phyloP scores from a whole-genome alignment of 441 rosid species.

The Macaranga tanarius region DNA sequence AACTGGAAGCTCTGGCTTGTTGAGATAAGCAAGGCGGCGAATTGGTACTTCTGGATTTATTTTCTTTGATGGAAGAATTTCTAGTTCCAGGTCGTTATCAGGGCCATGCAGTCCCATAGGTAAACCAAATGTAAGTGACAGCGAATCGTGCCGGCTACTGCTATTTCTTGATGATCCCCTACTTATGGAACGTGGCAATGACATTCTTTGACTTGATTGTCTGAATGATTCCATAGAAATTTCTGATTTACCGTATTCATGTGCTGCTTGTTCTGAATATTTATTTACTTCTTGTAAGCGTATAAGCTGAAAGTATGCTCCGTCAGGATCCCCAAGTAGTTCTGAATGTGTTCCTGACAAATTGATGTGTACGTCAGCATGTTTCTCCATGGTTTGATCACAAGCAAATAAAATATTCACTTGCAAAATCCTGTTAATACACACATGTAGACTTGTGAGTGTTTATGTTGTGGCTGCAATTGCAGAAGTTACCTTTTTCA shows the following conservation, averaged over 20 bases:
- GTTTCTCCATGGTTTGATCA: no score
- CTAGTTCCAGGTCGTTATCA: slow-evolving; percentile 23
- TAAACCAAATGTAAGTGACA: slow-evolving; percentile 38
- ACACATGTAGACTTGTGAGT: no score
- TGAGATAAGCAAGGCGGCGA: slow-evolving; percentile 53
- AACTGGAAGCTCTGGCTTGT: slow-evolving; percentile 65
- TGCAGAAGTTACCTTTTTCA: slow-evolving; percentile 52
- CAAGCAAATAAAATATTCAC: no score
- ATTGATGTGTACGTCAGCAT: not conserved
- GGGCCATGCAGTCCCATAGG: slow-evolving; percentile 30
- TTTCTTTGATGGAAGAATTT: slow-evolving; percentile 19
- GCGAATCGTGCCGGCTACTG: slow-evolving; percentile 29
- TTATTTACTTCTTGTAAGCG: slow-evolving; percentile 45
- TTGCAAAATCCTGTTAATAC: no score
- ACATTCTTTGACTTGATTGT: slow-evolving; percentile 30
- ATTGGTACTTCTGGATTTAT: slow-evolving; percentile 42
- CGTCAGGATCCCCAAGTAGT: slow-evolving; percentile 44
- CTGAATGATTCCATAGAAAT: slow-evolving; percentile 29
- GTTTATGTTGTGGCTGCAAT: no score
- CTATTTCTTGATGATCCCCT: slow-evolving; percentile 36
- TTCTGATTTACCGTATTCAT: slow-evolving; percentile 31
- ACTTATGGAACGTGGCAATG: slow-evolving; percentile 38
- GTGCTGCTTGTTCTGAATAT: slow-evolving; percentile 28
- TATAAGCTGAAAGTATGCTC: slow-evolving; percentile 56
- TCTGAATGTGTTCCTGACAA: slow-evolving; percentile 61